These are phyloP conservation scores for Trichoderma asperelloides DNA, from an alignment of 495 filamentous ascomycete species.

Conservation along the genomic window DNA sequence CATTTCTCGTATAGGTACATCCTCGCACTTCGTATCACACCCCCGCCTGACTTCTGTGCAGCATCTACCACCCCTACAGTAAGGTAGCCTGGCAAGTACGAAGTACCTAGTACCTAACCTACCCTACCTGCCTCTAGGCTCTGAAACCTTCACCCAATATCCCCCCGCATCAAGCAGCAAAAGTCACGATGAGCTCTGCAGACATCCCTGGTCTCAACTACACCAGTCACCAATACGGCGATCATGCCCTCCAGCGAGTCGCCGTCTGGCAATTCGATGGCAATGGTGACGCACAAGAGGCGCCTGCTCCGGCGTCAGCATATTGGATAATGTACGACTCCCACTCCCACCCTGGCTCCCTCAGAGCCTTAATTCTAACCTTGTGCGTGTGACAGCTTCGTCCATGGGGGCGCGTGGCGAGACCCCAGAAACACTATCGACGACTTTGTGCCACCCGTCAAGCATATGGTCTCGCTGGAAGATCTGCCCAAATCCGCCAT, in stretches of 20 bases:
- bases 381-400: constrained; percentile 20
- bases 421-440: constrained; percentile 54
- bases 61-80: no score
- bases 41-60: neutral
- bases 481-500: constrained; percentile 27
- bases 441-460: constrained; percentile 39
- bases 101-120: no score
- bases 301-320: neutral
- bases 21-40: neutral
- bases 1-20: neutral
- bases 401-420: constrained; percentile 87
- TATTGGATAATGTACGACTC: constrained; percentile 10
- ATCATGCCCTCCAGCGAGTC: constrained; percentile 9
- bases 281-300: neutral
- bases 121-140: no score
- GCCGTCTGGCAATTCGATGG: constrained; percentile 6
- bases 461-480: constrained; percentile 28
- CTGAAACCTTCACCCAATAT: neutral
- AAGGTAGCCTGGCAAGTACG: no score
- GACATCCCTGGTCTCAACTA: neutral
- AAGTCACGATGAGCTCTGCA: neutral
- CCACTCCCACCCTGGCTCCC: neutral
- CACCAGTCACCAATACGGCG: constrained; percentile 6
- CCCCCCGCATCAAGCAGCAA: neutral
- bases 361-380: neutral